A percentile compares a stretch with the other conserved stretches of the same genome.
Conservation (phyloP, 2,329 filamentous ascomycete genomes). For the Aspergillus nomiae region DNA sequence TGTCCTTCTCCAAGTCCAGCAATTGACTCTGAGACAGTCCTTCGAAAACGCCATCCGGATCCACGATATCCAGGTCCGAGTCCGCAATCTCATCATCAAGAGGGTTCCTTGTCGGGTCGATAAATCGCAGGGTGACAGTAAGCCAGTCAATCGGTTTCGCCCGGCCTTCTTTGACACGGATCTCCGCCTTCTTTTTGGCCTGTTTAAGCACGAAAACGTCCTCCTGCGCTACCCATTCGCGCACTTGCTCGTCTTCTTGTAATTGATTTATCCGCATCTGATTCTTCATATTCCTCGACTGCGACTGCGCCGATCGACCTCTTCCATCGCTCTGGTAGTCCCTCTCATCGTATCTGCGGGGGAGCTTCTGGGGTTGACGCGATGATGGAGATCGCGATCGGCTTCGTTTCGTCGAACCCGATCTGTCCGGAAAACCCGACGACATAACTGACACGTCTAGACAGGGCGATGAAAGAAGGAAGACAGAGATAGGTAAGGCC, state of each 20-base stretch:
- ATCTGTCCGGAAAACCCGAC: conserved; percentile 32
- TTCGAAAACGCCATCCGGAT: conserved; percentile 80
- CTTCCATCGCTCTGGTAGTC: conserved; percentile 28
- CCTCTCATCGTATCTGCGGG: conserved; percentile 36
- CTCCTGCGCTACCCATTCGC: conserved; percentile 88
- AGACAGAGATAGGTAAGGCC: background rate
- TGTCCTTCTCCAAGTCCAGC: conserved; percentile 77
- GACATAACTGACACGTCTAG: conserved; percentile 30
- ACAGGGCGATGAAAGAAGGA: background rate
- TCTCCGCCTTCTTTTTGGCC: conserved; percentile 96
- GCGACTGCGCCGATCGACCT: conserved; percentile 23
- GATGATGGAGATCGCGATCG: conserved; percentile 47
- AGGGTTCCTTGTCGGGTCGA: conserved; percentile 78
- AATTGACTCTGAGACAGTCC: conserved; percentile 68
- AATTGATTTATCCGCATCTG: conserved; percentile 55
- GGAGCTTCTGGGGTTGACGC: conserved; percentile 40
- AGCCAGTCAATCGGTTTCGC: conserved; percentile 93
- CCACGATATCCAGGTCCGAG: conserved; percentile 74
- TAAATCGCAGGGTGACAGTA: conserved; percentile 83
- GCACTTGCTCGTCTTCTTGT: conserved; percentile 75
- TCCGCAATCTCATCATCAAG: conserved; percentile 82
- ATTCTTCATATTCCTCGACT: conserved; percentile 42
- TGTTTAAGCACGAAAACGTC: conserved; percentile 95
- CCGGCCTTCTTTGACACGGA: conserved; percentile 86
- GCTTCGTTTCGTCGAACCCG: conserved; percentile 39